These are phyloP conservation scores for Pisolithus marmoratus DNA, from an alignment of 768 basidiomycete genomes.

Conservation along the genomic window DNA sequence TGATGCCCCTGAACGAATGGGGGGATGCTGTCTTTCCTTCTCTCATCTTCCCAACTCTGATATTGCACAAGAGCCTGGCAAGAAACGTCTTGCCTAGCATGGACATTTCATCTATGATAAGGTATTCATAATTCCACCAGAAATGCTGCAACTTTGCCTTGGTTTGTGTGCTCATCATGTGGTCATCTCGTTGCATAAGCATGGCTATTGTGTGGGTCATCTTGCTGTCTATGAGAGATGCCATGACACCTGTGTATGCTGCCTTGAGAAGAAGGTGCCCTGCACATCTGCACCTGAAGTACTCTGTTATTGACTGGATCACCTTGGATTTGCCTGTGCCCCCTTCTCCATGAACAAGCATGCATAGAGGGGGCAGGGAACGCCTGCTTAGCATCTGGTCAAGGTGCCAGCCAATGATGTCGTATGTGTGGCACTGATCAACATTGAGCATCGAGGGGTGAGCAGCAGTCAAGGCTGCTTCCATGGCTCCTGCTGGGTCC, in stretches of 20 bases:
- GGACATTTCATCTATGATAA: slow-evolving; percentile 35
- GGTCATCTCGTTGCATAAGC: slow-evolving; percentile 7
- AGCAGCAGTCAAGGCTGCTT: neutral
- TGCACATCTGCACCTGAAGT: slow-evolving; percentile 17
- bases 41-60: slow-evolving; percentile 7
- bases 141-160: neutral
- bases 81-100: slow-evolving; percentile 31
- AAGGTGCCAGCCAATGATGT: slow-evolving; percentile 32
- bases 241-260: slow-evolving; percentile 37
- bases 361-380: slow-evolving; percentile 25
- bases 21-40: neutral
- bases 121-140: neutral
- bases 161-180: neutral
- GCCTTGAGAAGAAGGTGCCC: slow-evolving; percentile 25
- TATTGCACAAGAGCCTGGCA: slow-evolving; percentile 11
- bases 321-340: slow-evolving; percentile 38
- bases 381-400: slow-evolving; percentile 11
- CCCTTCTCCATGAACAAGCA: slow-evolving; percentile 37
- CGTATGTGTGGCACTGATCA: neutral
- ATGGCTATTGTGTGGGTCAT: slow-evolving; percentile 29
- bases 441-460: neutral
- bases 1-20: slow-evolving; percentile 32
- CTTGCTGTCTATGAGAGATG: slow-evolving; percentile 32
- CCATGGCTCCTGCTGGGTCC: no score
- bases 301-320: slow-evolving; percentile 33